phyloP scores from a whole-genome alignment of 768 basidiomycete genomes.

The Grammothele lineata region DNA sequence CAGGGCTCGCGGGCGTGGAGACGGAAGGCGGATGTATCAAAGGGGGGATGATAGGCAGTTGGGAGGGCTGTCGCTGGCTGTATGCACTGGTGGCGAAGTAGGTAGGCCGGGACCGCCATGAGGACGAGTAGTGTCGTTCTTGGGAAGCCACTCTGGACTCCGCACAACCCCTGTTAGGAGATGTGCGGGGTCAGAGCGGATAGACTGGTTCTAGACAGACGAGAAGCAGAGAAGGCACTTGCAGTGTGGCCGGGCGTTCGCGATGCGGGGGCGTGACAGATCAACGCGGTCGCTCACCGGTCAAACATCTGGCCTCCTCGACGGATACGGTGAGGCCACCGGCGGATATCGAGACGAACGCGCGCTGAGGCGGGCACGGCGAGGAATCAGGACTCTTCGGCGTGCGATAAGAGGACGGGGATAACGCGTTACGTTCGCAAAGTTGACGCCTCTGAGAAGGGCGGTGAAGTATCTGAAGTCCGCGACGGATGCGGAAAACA shows the following conservation, averaged over 20 bases:
- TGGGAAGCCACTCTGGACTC: background rate
- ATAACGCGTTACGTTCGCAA: slow-evolving; percentile 59
- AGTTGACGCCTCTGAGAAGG: slow-evolving; percentile 77
- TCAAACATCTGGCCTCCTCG: slow-evolving; percentile 78
- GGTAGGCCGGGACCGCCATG: no score
- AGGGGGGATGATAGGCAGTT: no score
- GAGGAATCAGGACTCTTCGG: background rate
- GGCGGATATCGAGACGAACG: slow-evolving; percentile 65
- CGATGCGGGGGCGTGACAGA: slow-evolving; percentile 5
- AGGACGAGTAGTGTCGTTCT: no score
- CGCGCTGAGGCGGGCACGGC: slow-evolving; percentile 45
- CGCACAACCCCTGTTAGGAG: background rate
- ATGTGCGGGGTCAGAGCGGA: slow-evolving; percentile 1
- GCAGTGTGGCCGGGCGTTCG: no score
- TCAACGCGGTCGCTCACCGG: slow-evolving; percentile 47
- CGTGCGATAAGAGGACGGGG: background rate
- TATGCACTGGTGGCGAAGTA: no score
- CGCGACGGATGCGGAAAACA: slow-evolving; percentile 68
- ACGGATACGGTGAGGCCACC: slow-evolving; percentile 74
- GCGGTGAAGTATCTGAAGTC: slow-evolving; percentile 81
- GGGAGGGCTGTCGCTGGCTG: no score
- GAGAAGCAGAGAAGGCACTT: background rate
- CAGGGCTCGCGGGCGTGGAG: no score
- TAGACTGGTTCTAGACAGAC: background rate
- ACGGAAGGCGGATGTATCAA: no score